Base-by-base conservation (phyloP, 2,329 filamentous ascomycete species). In the Penicillium sp. region DNA sequence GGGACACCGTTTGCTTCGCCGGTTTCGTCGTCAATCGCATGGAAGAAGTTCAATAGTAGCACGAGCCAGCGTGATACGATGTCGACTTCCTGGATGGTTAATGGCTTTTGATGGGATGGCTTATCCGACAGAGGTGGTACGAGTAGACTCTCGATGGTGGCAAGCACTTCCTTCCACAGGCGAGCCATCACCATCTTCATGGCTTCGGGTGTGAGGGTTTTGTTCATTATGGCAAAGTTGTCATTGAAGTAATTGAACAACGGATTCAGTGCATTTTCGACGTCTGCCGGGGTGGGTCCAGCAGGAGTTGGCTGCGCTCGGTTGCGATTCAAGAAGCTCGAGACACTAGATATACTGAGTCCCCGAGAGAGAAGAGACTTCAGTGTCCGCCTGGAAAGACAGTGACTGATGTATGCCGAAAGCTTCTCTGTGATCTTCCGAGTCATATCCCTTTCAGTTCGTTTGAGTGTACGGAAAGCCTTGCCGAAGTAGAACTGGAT, bases 401-500 rank as follows among this genome's bases (percentile, higher is more conserved):
- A 93, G 56, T 90, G 84, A 64, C 90, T 92, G 75, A 99, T 99
- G 71, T 97, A 95, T 53, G 91, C 85, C 45, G 92, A 93, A 49
- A 99, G 87, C 90, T 99, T 99, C 77, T 97, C 94, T 8, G 94
- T 97, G 68, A 97, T 94, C 76, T 92, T 95, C 59, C 94, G 86
- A 53, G 95, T 96, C 94, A 99, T 99, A 73, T 99, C 94, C 67
- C 93, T 85, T 77, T 99, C 93, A 0, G 93, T 96, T 63, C 94
- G 86, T 80, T 97, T 97, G 65, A 99, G 81, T 58, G 93, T 91
- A 45, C 94, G 85, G 78, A 99, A 99, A 26, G 94, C 90, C 76
- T 97, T 97, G 66, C 92, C 94, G 74, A 97, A 97, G 70, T 97
- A 93, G 74, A 99, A 99, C 68, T 97, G 90, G 56, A 99, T 99